Percentiles rank a stretch among this genome's conserved stretches.
phyloP scores from a whole-genome alignment of 2,329 filamentous ascomycete species.

The Coniochaeta pulveracea region DNA sequence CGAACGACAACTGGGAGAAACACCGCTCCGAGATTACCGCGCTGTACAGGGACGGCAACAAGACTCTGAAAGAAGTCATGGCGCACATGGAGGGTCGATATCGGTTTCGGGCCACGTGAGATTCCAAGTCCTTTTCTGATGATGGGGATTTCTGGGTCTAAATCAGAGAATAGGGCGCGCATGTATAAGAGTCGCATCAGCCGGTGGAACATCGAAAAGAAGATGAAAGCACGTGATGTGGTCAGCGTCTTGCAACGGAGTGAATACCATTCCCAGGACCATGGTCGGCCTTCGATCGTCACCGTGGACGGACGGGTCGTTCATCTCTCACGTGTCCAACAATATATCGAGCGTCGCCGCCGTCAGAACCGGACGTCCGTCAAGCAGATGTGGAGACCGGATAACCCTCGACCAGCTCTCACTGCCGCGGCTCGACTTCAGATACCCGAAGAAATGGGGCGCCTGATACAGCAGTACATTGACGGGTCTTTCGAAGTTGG shows the following conservation, averaged over 20 bases:
- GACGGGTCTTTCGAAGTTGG: background rate
- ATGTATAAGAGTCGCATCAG: slow-evolving; percentile 1
- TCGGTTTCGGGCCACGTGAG: slow-evolving; percentile 1
- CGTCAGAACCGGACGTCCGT: background rate
- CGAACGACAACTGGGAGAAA: slow-evolving; percentile 1
- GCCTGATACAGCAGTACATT: slow-evolving; percentile 3
- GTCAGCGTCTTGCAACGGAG: background rate
- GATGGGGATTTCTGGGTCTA: background rate
- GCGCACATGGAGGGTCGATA: background rate
- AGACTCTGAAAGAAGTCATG: background rate
- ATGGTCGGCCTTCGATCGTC: background rate
- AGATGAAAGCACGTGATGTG: slow-evolving; percentile 1
- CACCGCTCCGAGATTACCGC: background rate
- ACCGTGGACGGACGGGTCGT: slow-evolving; percentile 1
- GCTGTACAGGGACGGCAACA: background rate
- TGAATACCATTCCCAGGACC: background rate
- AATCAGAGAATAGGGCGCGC: background rate
- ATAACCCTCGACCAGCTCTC: background rate
- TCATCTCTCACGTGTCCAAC: background rate
- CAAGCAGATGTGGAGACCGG: background rate
- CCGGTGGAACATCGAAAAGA: slow-evolving; percentile 2
- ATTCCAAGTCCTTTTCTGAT: background rate
- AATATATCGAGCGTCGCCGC: background rate
- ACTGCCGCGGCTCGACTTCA: slow-evolving; percentile 1
- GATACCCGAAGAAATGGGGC: slow-evolving; percentile 1